Evolutionary conservation across 768 basidiomycete genomes (phyloP).

Genomic region (Boletus eberwhitei): DNA sequence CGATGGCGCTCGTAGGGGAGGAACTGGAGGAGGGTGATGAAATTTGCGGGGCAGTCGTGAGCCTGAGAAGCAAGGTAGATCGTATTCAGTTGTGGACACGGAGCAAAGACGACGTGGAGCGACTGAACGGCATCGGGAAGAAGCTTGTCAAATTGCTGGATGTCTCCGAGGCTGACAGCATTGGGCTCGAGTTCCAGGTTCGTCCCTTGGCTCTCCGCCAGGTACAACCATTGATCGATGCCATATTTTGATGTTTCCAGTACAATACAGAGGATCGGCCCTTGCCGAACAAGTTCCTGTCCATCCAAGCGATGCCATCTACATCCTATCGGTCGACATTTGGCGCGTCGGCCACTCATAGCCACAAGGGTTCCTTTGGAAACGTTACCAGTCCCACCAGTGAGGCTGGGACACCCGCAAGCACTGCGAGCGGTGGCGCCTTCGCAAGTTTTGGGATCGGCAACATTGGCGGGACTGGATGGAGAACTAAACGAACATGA

Average conservation of each 20-base stretch:
- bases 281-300: conserved; percentile 74
- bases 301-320: conserved; percentile 67
- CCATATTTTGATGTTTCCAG: conserved; percentile 32
- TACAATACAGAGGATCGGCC: conserved; percentile 89
- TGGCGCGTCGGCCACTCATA: conserved; percentile 33
- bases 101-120: conserved; percentile 80
- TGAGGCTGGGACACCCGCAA: conserved; percentile 21
- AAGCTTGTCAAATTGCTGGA: conserved; percentile 80
- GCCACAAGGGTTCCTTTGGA: conserved; percentile 21
- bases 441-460: conserved; percentile 50
- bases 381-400: conserved; percentile 20
- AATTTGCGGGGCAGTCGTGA: conserved; percentile 86
- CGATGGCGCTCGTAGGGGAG: conserved; percentile 79
- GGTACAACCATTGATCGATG: background rate
- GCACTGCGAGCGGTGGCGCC: conserved; percentile 36
- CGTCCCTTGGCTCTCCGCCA: conserved; percentile 15
- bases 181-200: conserved; percentile 91
- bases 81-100: conserved; percentile 92
- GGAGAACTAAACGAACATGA: background rate
- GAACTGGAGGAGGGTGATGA: conserved; percentile 67
- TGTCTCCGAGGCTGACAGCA: conserved; percentile 76
- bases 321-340: conserved; percentile 69
- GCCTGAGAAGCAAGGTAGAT: conserved; percentile 81
- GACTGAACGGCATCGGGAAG: conserved; percentile 80
- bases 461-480: conserved; percentile 22